Conservation (phyloP, 23 red algal species). For the Gracilaria domingensis region DNA sequence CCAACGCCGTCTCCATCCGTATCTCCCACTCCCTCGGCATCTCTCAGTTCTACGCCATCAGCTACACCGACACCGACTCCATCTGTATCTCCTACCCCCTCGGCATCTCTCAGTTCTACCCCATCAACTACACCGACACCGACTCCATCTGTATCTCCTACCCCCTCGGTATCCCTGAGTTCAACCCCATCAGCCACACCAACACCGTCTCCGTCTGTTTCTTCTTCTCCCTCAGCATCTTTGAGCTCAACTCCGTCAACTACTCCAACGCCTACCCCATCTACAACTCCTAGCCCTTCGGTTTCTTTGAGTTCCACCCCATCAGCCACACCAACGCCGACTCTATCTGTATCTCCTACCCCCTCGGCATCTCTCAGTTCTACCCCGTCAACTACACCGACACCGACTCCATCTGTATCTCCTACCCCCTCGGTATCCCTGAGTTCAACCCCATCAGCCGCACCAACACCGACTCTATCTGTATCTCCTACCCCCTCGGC, state of each 20-base stretch:
- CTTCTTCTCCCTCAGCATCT: background rate
- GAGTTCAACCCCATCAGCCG: background rate
- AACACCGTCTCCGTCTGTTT: background rate
- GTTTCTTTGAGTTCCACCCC: background rate
- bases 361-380: background rate
- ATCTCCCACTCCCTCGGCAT: background rate
- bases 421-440: background rate
- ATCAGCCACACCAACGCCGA: too few species aligned
- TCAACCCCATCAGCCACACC: background rate
- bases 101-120: background rate
- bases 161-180: background rate
- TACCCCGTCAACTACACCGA: background rate
- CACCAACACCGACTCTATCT: background rate
- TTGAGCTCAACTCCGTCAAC: background rate
- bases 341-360: background rate
- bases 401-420: background rate
- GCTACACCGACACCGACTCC: background rate
- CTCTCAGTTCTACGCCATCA: slow-evolving; percentile 7
- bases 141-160: background rate
- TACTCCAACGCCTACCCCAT: background rate
- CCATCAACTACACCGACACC: background rate
- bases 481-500: background rate
- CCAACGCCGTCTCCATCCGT: background rate
- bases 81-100: too few species aligned
- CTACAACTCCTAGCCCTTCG: background rate